phyloP scores from a whole-genome alignment of 768 basidiomycete genomes.

The Lactarius indigo region DNA sequence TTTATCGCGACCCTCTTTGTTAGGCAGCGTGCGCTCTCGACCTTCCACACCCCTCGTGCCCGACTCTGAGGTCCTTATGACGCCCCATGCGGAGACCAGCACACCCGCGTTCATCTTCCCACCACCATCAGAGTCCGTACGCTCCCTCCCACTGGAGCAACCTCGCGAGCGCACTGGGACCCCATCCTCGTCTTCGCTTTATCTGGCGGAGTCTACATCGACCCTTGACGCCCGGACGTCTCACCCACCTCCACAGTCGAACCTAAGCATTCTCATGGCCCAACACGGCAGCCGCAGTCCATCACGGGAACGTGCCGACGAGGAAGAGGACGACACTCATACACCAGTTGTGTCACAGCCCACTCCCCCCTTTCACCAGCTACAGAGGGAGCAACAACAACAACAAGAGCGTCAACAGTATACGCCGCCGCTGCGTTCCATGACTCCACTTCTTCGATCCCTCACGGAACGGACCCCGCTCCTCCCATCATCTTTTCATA shows the following conservation, averaged over 20 bases:
- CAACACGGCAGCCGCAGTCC: slow-evolving; percentile 24
- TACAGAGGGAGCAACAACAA: background rate
- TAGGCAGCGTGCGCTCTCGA: slow-evolving; percentile 22
- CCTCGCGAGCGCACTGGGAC: slow-evolving; percentile 14
- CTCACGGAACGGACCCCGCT: slow-evolving; percentile 20
- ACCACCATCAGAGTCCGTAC: slow-evolving; percentile 16
- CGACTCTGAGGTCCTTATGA: slow-evolving; percentile 33
- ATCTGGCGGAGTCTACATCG: slow-evolving; percentile 25
- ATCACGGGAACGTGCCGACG: slow-evolving; percentile 9
- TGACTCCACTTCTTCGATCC: slow-evolving; percentile 9
- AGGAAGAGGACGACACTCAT: slow-evolving; percentile 2
- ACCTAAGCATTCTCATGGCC: slow-evolving; percentile 37
- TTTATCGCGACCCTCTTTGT: slow-evolving; percentile 29
- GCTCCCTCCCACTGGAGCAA: slow-evolving; percentile 17
- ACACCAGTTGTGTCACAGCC: slow-evolving; percentile 13
- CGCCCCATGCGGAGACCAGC: slow-evolving; percentile 10
- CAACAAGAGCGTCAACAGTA: background rate
- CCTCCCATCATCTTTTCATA: slow-evolving; percentile 16
- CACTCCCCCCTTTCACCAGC: background rate
- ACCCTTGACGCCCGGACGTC: slow-evolving; percentile 25
- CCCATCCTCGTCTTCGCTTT: slow-evolving; percentile 30
- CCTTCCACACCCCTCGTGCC: slow-evolving; percentile 37
- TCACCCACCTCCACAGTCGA: slow-evolving; percentile 31
- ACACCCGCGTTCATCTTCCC: slow-evolving; percentile 24
- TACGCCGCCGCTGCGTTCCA: background rate